Percentiles rank a stretch among this genome's conserved stretches.
These are phyloP conservation scores for Bolboschoenus planiculmis DNA, from an alignment of 176 grass and related monocot genomes.

Conservation along the genomic window DNA sequence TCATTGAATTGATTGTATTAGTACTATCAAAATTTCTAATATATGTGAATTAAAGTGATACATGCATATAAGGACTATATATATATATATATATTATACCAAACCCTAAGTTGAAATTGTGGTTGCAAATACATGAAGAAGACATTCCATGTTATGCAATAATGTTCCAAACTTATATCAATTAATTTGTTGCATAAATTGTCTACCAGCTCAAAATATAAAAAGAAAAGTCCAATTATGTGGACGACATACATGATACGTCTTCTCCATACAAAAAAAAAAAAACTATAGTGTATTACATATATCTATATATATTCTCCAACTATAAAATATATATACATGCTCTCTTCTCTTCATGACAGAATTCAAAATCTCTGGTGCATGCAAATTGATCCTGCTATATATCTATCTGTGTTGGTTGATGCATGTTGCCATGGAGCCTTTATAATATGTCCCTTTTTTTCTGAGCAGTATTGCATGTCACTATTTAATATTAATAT, in stretches of 20 bases:
- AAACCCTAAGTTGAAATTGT: neutral
- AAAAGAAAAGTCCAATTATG: neutral
- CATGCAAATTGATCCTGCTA: neutral
- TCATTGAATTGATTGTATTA: no score
- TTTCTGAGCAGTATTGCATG: neutral
- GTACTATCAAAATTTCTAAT: no score
- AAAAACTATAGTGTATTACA: neutral
- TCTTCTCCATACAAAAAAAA: neutral
- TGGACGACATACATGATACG: neutral
- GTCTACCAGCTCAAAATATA: neutral
- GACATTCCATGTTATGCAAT: conserved; percentile 9
- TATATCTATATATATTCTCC: no score
- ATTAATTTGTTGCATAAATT: neutral
- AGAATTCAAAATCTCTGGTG: neutral
- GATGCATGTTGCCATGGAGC: neutral
- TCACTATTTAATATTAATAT: neutral
- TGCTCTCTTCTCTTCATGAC: neutral
- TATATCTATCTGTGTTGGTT: neutral
- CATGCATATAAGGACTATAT: no score
- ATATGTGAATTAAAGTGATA: no score
- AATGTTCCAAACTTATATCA: neutral
- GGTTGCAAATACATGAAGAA: neutral
- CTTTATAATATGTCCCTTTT: neutral
- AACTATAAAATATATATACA: neutral
- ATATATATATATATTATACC: neutral